phyloP scores from a whole-genome alignment of 108 stramenopile species.

The Aurantiochytrium sp. region DNA sequence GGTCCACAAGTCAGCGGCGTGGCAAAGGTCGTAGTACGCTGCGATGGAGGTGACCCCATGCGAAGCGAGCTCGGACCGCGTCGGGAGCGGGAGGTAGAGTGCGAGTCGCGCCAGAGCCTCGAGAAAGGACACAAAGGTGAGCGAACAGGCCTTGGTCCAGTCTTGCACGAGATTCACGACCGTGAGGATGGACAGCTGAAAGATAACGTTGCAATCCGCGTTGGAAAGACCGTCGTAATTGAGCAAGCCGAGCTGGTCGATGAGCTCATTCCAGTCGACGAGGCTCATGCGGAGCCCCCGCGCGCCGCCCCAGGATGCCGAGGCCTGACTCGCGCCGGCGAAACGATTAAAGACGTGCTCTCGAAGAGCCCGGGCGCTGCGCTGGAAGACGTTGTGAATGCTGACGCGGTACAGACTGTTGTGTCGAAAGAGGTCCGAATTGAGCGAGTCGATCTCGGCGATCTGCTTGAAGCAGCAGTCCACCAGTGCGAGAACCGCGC shows the following conservation, averaged over 20 bases:
- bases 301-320: not conserved
- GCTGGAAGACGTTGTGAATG: not conserved
- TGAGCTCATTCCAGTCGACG: not conserved
- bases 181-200: slow-evolving; percentile 2
- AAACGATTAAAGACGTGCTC: not conserved
- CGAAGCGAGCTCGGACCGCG: not conserved
- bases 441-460: not conserved
- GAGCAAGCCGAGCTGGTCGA: not conserved
- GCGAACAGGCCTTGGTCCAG: not conserved
- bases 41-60: not conserved
- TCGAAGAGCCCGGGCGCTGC: not conserved
- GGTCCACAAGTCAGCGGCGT: not conserved
- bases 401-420: not conserved
- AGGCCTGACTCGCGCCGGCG: not conserved
- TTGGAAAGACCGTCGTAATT: not conserved
- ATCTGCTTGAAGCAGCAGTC: slow-evolving; percentile 9
- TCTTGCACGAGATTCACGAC: slow-evolving; percentile 15
- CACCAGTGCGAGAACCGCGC: not conserved
- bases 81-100: not conserved
- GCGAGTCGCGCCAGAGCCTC: not conserved
- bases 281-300: not conserved
- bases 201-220: slow-evolving; percentile 23
- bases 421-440: not conserved
- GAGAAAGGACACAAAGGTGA: slow-evolving; percentile 29
- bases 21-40: not conserved